Evolutionary conservation across 2,329 filamentous ascomycete species (phyloP).

Genomic region (Chrysosporium keratinophilum): DNA sequence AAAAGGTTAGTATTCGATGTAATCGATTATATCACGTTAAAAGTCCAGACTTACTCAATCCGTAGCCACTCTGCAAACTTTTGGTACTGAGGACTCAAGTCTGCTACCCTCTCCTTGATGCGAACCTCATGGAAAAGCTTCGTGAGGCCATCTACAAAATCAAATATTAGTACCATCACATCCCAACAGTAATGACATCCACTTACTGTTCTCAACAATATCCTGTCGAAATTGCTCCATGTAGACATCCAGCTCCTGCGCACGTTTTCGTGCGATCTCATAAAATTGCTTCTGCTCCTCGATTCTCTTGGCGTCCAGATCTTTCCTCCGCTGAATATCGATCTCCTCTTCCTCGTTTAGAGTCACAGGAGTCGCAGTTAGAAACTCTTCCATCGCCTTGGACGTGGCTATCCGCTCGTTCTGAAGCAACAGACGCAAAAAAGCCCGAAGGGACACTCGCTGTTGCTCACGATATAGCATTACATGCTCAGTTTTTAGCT

Average conservation of each 20-base stretch:
- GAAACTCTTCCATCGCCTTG: constrained; percentile 72
- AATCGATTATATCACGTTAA: not conserved
- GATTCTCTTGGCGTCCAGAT: constrained; percentile 74
- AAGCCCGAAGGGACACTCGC: constrained; percentile 80
- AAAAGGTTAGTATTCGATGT: constrained; percentile 11
- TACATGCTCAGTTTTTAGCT: constrained; percentile 42
- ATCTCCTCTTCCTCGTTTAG: constrained; percentile 71
- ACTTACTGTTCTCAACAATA: constrained; percentile 61
- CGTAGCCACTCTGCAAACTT: constrained; percentile 98
- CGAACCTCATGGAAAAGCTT: constrained; percentile 89
- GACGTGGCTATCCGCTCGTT: constrained; percentile 77
- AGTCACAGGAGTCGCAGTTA: constrained; percentile 61
- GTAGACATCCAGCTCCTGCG: constrained; percentile 87
- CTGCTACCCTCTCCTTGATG: constrained; percentile 74
- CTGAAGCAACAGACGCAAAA: constrained; percentile 72
- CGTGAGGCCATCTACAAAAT: constrained; percentile 61
- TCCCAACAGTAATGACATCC: not conserved
- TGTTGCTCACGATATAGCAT: constrained; percentile 77
- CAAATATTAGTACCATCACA: not conserved
- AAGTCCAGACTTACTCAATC: constrained; percentile 53
- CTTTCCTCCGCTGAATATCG: constrained; percentile 69
- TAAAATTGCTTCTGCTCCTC: constrained; percentile 93
- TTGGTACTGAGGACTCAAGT: constrained; percentile 88
- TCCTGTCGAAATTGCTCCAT: constrained; percentile 74
- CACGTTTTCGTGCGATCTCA: constrained; percentile 82